Evolutionary conservation across 139 green algal genomes (phyloP), one percentile per base, ranked within the genome.

Genomic region (Chlamydomonas sp.): DNA sequence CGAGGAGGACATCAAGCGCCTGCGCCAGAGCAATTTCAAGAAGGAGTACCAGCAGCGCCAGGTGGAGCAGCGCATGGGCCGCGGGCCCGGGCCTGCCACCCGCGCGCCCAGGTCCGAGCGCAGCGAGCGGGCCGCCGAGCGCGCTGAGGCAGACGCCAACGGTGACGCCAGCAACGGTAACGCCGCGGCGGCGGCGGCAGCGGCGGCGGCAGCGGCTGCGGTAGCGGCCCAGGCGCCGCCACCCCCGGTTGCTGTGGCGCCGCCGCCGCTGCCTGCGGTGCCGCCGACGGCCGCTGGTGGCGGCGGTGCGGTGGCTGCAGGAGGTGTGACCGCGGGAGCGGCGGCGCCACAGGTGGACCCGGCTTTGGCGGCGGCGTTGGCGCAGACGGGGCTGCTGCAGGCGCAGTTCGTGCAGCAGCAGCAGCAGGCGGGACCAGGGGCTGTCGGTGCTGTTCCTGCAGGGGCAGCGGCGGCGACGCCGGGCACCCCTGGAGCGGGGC

Each of bases 1-100:
- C 68, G 81, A 93, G 58, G 81, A 91, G 74, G 68, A 86, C 67
- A 91, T 87, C 60, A 91, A 91, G 84, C 83, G 78, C 15, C 76
- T 93, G 82, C 81, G 87, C 63, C 90, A 93, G 79, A 74, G 76
- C 68, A 92, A 92, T 71, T 92, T 92, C 81, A 92, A 92, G 57
- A 84, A 90, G 18, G 85, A 92, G 69, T 92, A 92, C 80, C 87
- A 92, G 85, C 84, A 83, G 78, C 71, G 82, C 8, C 83, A 87
- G 62, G 73, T 87, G 31, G 83, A 87, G 83, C 83, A 87, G 83
- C 83, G 83, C n/a, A 77, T 76, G 73, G n/a, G 83, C 15, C 31
- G 49, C 58, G 60, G 71, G 31, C 31, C 31, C 31, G 31, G 31
- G 31, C 31, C 31, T 49, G 31, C 31, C 31, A 49, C 31, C 31